Conservation (phyloP, 1,284 basidiomycete species). For the Malassezia obtusa region DNA sequence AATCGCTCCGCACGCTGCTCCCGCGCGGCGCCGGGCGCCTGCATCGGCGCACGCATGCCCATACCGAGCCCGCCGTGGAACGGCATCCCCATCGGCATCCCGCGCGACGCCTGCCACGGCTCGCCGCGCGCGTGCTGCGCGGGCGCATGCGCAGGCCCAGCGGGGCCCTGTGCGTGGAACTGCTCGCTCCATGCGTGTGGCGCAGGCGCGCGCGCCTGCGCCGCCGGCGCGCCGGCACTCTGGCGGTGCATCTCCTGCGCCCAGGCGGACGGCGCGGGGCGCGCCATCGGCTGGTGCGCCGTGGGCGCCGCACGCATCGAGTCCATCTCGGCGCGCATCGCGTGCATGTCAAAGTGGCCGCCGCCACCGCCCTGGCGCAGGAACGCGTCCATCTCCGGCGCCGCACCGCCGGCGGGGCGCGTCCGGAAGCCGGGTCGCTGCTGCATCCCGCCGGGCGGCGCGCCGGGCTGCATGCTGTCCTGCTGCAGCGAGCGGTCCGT, state of each 20-base stretch:
- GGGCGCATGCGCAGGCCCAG: neutral
- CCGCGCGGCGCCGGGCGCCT: conserved; percentile 1
- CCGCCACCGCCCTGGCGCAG: conserved; percentile 24
- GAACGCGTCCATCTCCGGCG: conserved; percentile 37
- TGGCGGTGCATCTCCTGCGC: conserved; percentile 30
- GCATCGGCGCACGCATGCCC: conserved; percentile 26
- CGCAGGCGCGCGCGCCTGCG: neutral
- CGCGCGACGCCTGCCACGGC: neutral
- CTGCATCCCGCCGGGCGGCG: neutral
- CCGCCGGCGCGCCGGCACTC: neutral
- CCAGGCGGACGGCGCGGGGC: conserved; percentile 19
- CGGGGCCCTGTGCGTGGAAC: neutral
- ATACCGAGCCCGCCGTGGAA: too few species aligned
- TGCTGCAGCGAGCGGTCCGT: conserved; percentile 73
- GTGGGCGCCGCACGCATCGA: conserved; percentile 17
- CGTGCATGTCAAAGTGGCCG: conserved; percentile 27
- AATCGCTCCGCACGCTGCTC: conserved; percentile 15
- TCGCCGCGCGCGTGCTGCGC: neutral
- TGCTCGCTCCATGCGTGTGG: conserved; percentile 11
- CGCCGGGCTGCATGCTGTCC: conserved; percentile 12
- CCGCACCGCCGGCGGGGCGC: conserved; percentile 1
- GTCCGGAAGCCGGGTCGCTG: conserved; percentile 16
- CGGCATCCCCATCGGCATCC: neutral
- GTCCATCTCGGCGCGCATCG: conserved; percentile 28
- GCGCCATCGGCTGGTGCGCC: neutral